Evolutionary conservation across 176 grass and related monocot genomes (phyloP), one percentile per base, ranked within the genome.

Genomic region (Triticum timopheevii): DNA sequence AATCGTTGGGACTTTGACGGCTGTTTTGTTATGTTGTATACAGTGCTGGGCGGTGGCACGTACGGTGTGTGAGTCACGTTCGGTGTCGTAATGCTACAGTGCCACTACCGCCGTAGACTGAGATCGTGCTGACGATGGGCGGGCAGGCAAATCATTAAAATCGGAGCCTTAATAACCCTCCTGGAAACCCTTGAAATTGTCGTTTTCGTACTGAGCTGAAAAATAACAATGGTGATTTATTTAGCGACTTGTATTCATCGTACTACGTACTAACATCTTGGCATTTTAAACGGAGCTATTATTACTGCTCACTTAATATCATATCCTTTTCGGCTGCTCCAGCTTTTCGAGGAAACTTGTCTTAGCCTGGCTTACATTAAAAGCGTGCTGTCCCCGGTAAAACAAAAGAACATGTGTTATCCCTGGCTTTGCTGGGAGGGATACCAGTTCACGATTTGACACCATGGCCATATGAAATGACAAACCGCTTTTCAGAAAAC

Each of bases 1-100:
- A 76, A 76, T 82, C 79, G 23, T 82, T 65, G 33, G 28, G 73
- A 17, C 69, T 82, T 83, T 83, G 86, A 88, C 64, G 73, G 8
- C 65, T 79, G 74, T 84, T 88, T 79, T 62, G 71, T 42, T 82
- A 61, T 23, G 39, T 81, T 80, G 34, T 3, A 78, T 1, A 78
- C 75, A n/a, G 49, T 19, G 8, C 10, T 4, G 5, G 22, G 71
- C 15, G 42, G 44, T 25, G 38, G 72, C 70, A 3, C 68, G 72
- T 50, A 75, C 42, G 42, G 23, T 30, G 4, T 30, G 72, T 10
- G 72, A 75, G 6, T 49, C 72, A 49, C 42, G 24, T 15, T 15
- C 19, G 3, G 13, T 25, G 72, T 50, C 42, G 40, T 50, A 75
- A 19, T 5, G 42, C 23, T 30, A 75, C 72, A 27, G 72, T 1